Base-by-base conservation (phyloP, 257 asterid genomes). In the Galeopsis tetrahit region DNA sequence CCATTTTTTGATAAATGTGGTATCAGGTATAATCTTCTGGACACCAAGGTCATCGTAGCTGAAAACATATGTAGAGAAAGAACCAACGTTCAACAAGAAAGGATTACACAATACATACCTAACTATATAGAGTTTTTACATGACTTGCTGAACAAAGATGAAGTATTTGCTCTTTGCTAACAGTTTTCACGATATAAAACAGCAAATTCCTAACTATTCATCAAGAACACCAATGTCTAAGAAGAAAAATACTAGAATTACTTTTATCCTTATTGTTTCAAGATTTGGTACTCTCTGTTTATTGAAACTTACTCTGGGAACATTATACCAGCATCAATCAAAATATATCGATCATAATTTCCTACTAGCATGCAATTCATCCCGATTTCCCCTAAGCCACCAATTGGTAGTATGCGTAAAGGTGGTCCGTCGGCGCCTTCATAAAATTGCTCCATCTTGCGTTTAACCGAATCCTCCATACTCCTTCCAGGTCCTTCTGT, bases 301-400 rank as follows among this genome's bases (percentile, higher is more conserved):
- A 52, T 28, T 13, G 40, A 39, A 66, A 85, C 97, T 83, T 85
- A 95, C 99, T 88, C 98, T 56, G 99, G 97, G 79, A 95, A 95
- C 99, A 95, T 95, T 32, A 95, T 84, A 76, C 99, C 99, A 46
- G 99, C 98, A 84, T 95, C 99, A 59, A 95, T 86, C 82, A 95
- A 81, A 79, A 95, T 88, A 85, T 95, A 95, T 53, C 99, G 90
- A 68, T 95, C 98, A 79, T 85, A 88, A 82, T 92, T 90, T 59
- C 99, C 99, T 36, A 95, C 89, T 11, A 95, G 92, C 99, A 95
- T 95, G 88, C 99, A 95, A 73, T 95, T 95, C 99, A 95, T 95
- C 85, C 99, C 99, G 40, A 95, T 95, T 86, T 95, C 98, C 78
- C 97, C 98, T 62, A 95, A 82, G 70, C 99, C 99, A 40, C 99